Evolutionary conservation across 192 early-diverging fungal species (phyloP).

Genomic region (Linnemannia elongata): DNA sequence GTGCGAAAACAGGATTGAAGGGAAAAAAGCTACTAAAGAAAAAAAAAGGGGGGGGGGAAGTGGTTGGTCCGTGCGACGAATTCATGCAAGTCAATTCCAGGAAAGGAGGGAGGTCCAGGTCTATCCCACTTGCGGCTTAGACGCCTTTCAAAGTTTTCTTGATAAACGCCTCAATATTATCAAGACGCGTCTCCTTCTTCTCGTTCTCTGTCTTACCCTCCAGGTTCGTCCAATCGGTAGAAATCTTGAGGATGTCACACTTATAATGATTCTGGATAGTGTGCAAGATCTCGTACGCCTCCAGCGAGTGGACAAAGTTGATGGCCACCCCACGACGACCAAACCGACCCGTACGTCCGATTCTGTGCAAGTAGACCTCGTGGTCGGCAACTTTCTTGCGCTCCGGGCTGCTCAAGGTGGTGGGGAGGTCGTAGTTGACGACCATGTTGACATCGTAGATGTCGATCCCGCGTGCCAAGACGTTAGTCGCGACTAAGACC

Average conservation of each 20-base stretch:
- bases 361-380: conserved; percentile 96
- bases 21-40: too few species aligned
- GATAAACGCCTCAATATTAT: conserved; percentile 32
- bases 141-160: not conserved
- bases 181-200: conserved; percentile 1
- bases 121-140: not conserved
- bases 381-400: conserved; percentile 69
- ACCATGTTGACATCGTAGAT: conserved; percentile 95
- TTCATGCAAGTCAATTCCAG: too few species aligned
- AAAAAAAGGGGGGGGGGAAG: too few species aligned
- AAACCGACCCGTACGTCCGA: conserved; percentile 97
- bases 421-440: conserved; percentile 96
- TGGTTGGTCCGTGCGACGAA: not conserved
- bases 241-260: conserved; percentile 78
- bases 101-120: too few species aligned
- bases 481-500: conserved; percentile 78
- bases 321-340: conserved; percentile 94
- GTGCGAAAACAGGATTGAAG: too few species aligned
- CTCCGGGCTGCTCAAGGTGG: conserved; percentile 57
- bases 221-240: conserved; percentile 35
- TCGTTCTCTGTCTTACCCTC: not conserved
- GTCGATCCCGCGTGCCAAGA: conserved; percentile 88
- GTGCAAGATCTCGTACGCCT: conserved; percentile 78
- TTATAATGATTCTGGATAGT: conserved; percentile 81
- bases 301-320: conserved; percentile 90